phyloP scores from a whole-genome alignment of 176 grass and related monocot genomes.

The Coix lacrymajobi region DNA sequence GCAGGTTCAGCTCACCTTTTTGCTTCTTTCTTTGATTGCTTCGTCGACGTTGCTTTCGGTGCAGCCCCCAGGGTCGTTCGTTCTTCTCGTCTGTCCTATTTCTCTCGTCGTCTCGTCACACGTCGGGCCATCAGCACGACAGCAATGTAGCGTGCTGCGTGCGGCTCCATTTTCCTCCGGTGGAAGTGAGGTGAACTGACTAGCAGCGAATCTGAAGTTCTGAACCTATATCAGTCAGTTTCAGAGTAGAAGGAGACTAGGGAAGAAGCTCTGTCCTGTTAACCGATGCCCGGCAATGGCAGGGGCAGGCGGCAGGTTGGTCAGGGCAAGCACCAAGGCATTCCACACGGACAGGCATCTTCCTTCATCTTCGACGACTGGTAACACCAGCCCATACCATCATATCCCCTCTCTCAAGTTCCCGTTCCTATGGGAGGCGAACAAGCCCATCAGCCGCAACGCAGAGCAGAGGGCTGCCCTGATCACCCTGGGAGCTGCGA shows the following conservation, averaged over 20 bases:
- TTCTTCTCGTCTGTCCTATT: background rate
- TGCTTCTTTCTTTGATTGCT: too few species aligned
- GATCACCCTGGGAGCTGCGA: slow-evolving; percentile 16
- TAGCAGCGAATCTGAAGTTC: background rate
- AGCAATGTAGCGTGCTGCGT: background rate
- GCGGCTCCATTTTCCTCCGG: background rate
- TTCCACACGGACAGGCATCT: background rate
- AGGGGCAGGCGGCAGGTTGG: slow-evolving; percentile 10
- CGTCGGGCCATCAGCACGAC: background rate
- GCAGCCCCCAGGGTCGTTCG: background rate
- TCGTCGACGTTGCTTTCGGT: background rate
- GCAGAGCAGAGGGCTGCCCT: slow-evolving; percentile 19
- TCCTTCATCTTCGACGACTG: background rate
- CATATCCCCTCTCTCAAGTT: slow-evolving; percentile 40
- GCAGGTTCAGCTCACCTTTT: background rate
- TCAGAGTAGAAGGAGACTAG: background rate
- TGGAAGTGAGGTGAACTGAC: background rate
- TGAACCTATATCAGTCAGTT: too few species aligned
- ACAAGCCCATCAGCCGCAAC: background rate
- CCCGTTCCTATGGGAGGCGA: slow-evolving; percentile 1
- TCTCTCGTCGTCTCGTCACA: background rate
- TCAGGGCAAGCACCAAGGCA: slow-evolving; percentile 7
- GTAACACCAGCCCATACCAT: background rate
- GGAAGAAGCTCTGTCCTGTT: background rate
- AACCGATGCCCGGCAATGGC: slow-evolving; percentile 32